Conservation (phyloP, 441 rosid genomes). For the Pelargonium myrrhifolium region DNA sequence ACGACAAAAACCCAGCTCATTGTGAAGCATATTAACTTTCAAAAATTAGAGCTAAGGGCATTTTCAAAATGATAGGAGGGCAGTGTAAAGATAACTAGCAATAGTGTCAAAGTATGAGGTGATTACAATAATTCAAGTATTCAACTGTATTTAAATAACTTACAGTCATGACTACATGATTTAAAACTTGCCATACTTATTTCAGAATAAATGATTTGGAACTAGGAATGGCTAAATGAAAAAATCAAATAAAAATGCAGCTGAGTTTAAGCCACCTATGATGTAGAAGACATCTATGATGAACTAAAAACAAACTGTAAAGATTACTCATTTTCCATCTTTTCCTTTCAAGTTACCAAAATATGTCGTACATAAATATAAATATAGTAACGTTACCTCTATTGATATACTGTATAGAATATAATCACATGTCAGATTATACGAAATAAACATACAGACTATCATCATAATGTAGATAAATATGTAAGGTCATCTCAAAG, state of each 20-base stretch:
- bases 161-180: neutral
- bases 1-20: neutral
- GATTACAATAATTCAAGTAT: no score
- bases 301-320: neutral
- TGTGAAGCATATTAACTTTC: neutral
- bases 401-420: neutral
- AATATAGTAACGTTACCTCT: neutral
- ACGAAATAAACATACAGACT: neutral
- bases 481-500: neutral
- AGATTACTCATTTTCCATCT: no score
- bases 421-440: slow-evolving; percentile 10
- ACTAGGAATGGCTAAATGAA: neutral
- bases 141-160: no score
- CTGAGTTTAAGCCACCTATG: neutral
- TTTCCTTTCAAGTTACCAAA: no score
- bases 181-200: neutral
- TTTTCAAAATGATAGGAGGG: neutral
- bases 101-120: neutral
- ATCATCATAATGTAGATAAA: slow-evolving; percentile 12
- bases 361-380: no score
- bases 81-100: neutral
- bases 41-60: neutral
- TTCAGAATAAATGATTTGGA: neutral
- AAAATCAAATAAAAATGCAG: neutral
- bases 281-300: neutral